These are phyloP conservation scores for Cenchrus purpureus DNA, from an alignment of 176 grass and related monocot species.

Conservation along the genomic window DNA sequence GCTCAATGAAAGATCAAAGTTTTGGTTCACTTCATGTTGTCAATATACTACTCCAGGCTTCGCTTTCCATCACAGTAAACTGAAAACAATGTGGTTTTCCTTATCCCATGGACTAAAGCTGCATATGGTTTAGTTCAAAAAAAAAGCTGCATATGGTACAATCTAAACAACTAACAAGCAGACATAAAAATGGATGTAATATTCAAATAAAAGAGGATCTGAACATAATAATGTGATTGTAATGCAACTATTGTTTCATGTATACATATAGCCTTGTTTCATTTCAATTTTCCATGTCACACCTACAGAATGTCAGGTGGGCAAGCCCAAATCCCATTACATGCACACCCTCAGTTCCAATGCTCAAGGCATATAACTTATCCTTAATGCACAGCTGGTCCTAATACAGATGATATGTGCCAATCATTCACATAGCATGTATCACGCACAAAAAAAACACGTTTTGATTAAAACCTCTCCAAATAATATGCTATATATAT, in stretches of 20 bases:
- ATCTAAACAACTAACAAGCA: background rate
- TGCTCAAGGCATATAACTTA: background rate
- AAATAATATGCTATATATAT: background rate
- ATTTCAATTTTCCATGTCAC: background rate
- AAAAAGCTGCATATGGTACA: background rate
- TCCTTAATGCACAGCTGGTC: background rate
- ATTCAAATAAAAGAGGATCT: background rate
- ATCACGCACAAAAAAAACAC: background rate
- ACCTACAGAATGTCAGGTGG: background rate
- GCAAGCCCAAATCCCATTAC: background rate
- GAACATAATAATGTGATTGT: background rate
- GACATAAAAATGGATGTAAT: background rate
- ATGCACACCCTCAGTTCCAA: background rate
- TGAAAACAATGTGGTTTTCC: background rate
- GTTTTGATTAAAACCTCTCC: background rate
- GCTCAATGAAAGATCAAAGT: constrained; percentile 30
- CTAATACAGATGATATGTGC: background rate
- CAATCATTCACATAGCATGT: background rate
- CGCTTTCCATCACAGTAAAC: constrained; percentile 6
- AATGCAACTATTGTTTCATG: background rate
- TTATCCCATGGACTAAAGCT: background rate
- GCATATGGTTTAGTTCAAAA: background rate
- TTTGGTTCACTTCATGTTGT: constrained; percentile 34
- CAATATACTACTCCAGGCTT: constrained; percentile 21
- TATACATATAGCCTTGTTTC: background rate